phyloP scores from a whole-genome alignment of 768 basidiomycete species.

The Mycena chlorophos region DNA sequence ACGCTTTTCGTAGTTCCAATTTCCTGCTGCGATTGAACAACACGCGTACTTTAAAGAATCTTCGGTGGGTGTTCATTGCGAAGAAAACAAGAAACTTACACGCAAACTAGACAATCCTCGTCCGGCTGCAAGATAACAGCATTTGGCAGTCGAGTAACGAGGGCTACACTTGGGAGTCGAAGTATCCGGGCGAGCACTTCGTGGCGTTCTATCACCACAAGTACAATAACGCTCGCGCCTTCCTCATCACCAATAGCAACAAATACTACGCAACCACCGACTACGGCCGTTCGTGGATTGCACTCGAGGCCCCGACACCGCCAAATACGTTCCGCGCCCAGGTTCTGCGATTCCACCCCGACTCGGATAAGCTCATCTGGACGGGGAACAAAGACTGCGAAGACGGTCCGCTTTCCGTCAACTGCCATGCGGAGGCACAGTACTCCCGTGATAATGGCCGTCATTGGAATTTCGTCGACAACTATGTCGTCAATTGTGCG shows the following conservation, averaged over 20 bases:
- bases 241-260: conserved; percentile 72
- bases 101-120: conserved; percentile 67
- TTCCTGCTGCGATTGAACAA: conserved; percentile 65
- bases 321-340: conserved; percentile 80
- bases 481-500: conserved; percentile 86
- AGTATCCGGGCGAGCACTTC: conserved; percentile 62
- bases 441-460: conserved; percentile 80
- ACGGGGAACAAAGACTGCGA: conserved; percentile 74
- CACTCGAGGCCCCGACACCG: conserved; percentile 55
- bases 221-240: conserved; percentile 79
- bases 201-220: conserved; percentile 86
- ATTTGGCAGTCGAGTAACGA: conserved; percentile 97
- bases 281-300: conserved; percentile 72
- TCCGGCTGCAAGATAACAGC: conserved; percentile 70
- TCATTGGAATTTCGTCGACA: conserved; percentile 73
- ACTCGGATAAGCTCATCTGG: conserved; percentile 86
- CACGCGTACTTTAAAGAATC: conserved; percentile 85
- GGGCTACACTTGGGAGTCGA: conserved; percentile 85
- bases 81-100: background rate
- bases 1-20: conserved; percentile 53
- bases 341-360: conserved; percentile 85
- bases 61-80: conserved; percentile 43
- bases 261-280: conserved; percentile 82
- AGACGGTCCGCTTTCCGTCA: conserved; percentile 31
- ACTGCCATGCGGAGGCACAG: conserved; percentile 74